phyloP scores from a whole-genome alignment of 2,329 filamentous ascomycete genomes.

The Neopestalotiopsis rosae region DNA sequence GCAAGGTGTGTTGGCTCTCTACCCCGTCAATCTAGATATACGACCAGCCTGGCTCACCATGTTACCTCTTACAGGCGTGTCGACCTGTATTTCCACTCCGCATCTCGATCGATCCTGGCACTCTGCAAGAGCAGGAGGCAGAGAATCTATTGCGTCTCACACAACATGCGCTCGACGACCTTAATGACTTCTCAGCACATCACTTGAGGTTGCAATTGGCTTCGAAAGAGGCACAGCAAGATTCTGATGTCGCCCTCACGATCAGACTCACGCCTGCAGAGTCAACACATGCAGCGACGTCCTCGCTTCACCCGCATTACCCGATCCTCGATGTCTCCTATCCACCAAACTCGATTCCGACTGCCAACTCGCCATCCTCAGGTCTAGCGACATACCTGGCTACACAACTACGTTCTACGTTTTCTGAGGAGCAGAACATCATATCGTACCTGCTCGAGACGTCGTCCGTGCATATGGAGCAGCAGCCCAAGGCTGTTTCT shows the following conservation, averaged over 20 bases:
- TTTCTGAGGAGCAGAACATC: constrained; percentile 86
- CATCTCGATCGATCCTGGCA: constrained; percentile 76
- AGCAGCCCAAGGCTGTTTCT: constrained; percentile 50
- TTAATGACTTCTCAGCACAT: constrained; percentile 85
- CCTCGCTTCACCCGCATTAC: constrained; percentile 71
- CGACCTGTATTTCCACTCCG: constrained; percentile 86
- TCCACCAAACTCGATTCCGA: constrained; percentile 69
- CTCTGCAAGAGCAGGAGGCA: constrained; percentile 69
- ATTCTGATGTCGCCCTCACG: constrained; percentile 65
- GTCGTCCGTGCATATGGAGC: constrained; percentile 56
- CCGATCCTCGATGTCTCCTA: constrained; percentile 81
- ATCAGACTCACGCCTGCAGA: constrained; percentile 73
- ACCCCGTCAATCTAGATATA: neutral
- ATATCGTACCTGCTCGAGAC: constrained; percentile 76
- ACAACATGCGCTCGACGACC: constrained; percentile 83
- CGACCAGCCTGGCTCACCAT: constrained; percentile 17
- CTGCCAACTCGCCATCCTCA: constrained; percentile 72
- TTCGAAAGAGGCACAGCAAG: constrained; percentile 28
- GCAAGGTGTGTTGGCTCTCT: constrained; percentile 63
- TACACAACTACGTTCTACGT: constrained; percentile 76
- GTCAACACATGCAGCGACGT: constrained; percentile 52
- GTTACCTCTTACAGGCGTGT: constrained; percentile 67
- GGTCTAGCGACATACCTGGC: constrained; percentile 79
- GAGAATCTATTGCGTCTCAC: constrained; percentile 79
- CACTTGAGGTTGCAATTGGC: constrained; percentile 74